Evolutionary conservation across 768 basidiomycete genomes (phyloP), one percentile per base, ranked within the genome.

Genomic region (Rhodocollybia butyracea): DNA sequence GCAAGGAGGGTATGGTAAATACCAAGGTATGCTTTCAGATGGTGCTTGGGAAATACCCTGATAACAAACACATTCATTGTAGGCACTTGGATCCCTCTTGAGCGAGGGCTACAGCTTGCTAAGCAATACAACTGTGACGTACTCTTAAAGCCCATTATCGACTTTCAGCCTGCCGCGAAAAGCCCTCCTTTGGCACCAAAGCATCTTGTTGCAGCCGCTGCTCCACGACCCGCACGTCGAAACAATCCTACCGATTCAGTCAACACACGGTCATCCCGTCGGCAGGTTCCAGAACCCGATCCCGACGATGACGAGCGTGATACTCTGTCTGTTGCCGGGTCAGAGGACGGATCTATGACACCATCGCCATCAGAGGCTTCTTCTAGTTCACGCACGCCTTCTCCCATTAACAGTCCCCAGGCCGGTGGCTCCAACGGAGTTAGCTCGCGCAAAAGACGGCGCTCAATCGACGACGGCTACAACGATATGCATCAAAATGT

Each of bases 41-140:
- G 59, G 81, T 64, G 48, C 41, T 55, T 52, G 56, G 59, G 42
- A 56, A 21, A 27, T 31, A 36, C 26, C 63, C 45, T 41, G 17
- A 38, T 11, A 26, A 45, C 21, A 39, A 27, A 26, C 19, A 30
- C 57, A 41, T 26, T 15, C 54, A 38, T 26, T 45, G 30, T 63
- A 98, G 97, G 97, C 13, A 99, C 97, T 22, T 99, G 97, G 97
- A 94, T 99, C 59, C 97, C 97, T 21, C 84, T 96, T 56, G 93
- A 96, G 47, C 81, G 94, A 55, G 95, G 96, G 2, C 72, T 98
- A 46, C 74, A 73, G 26, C 78, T 99, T 27, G 89, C 94, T 24
- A 91, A 84, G 64, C 94, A 98, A 68, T 98, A 98, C 72, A 91
- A 93, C 60, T 94, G 95, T 64, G 94, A 97, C 63, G 66, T 75